Conservation (phyloP, 2,329 filamentous ascomycete genomes). For the Daldinia eschscholtzii region DNA sequence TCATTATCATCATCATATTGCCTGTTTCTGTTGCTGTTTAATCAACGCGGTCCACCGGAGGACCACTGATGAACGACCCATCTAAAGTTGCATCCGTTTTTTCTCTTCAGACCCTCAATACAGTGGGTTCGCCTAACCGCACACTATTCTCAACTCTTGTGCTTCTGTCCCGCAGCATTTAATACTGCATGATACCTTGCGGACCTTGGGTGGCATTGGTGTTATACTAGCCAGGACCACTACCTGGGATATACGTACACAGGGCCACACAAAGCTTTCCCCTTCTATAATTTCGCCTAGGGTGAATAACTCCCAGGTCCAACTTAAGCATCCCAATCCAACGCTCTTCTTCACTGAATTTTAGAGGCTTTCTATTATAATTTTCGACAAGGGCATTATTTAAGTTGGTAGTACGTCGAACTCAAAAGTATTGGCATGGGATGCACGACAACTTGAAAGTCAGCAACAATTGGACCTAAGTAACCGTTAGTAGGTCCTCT, state of each 20-base stretch:
- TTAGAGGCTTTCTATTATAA: slow-evolving; percentile 29
- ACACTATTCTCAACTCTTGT: slow-evolving; percentile 34
- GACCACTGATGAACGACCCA: slow-evolving; percentile 20
- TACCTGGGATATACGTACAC: slow-evolving; percentile 22
- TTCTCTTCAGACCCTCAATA: slow-evolving; percentile 24
- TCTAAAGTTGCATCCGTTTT: slow-evolving; percentile 33
- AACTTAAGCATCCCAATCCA: slow-evolving; percentile 21
- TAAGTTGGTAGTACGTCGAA: slow-evolving; percentile 34
- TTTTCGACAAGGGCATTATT: slow-evolving; percentile 27
- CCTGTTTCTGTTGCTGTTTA: neutral
- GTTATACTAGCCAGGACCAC: slow-evolving; percentile 23
- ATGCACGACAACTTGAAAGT: slow-evolving; percentile 34
- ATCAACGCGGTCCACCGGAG: slow-evolving; percentile 21
- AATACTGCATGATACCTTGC: slow-evolving; percentile 35
- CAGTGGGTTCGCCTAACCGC: slow-evolving; percentile 34
- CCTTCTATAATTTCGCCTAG: slow-evolving; percentile 34
- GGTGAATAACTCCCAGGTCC: slow-evolving; percentile 21
- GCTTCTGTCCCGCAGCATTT: slow-evolving; percentile 29
- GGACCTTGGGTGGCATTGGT: slow-evolving; percentile 36
- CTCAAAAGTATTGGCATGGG: slow-evolving; percentile 32
- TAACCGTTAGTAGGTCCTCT: slow-evolving; percentile 33
- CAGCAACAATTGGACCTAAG: slow-evolving; percentile 29
- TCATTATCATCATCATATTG: neutral
- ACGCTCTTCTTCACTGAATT: slow-evolving; percentile 25
- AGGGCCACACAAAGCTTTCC: slow-evolving; percentile 29